Base-by-base conservation (phyloP, 805 yeast genomes). In the Saccharomyces kudriavzevii region DNA sequence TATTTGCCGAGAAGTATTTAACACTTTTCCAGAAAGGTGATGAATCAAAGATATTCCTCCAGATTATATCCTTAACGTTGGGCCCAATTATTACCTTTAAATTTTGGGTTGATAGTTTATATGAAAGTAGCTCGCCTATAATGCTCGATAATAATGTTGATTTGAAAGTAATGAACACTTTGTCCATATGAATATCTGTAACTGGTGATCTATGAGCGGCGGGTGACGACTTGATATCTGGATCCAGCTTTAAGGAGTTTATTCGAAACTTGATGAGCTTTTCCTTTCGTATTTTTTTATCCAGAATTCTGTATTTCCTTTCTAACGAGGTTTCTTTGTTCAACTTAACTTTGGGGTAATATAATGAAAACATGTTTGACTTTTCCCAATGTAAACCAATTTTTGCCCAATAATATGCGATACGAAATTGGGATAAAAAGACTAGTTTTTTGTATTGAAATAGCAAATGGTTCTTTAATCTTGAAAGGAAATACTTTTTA, bases 11-110 rank as follows among this genome's bases (percentile, higher is more conserved):
- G 2, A 74, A 63, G 14, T 71, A 69, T 61, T 82, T 75, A 0
- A 75, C 24, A 17, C 70, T 68, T 10, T 65, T 66, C 2, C 73
- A 59, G 56, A 71, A 58, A 22, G 75, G 71, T 53, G 71, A 74
- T 27, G 67, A 68, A 13, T 72, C 60, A 3, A 70, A 62, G 5
- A 88, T 58, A 58, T 87, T 88, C 0, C 70, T 61, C 97, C 97
- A 90, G 1, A 84, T 68, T 1, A 90, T 73, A 61, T 87, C 95
- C 8, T 75, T 66, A 1, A 91, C 86, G 60, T 84, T 77, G 1
- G 85, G 76, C 17, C 82, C 84, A 27, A 79, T 65, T 31, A 80
- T 54, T 2, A 77, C 74, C 2, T 77, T 78, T 53, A 77, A 74
- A 13, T 66, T 59, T 45, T 73, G 69, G 1, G 80, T 72, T 1